These are phyloP conservation scores for Ensete ventricosum DNA, from an alignment of 176 grass and related monocot genomes.

Conservation along the genomic window DNA sequence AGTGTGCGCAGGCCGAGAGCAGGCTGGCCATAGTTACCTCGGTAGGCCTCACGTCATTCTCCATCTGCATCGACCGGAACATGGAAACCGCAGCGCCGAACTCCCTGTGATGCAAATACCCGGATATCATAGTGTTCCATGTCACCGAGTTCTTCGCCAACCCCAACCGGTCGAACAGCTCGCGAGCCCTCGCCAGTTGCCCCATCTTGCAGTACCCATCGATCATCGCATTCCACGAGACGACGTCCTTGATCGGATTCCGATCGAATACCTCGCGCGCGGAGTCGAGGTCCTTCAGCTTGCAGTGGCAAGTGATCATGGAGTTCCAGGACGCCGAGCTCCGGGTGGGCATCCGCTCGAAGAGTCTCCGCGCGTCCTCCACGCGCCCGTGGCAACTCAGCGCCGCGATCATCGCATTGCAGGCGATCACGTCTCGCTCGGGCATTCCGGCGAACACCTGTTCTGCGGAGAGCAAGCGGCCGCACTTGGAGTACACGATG, in stretches of 20 bases:
- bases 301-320: slow-evolving; percentile 24
- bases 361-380: slow-evolving; percentile 4
- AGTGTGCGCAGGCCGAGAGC: slow-evolving; percentile 11
- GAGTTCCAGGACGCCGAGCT: slow-evolving; percentile 17
- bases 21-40: slow-evolving; percentile 20
- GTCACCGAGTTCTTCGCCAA: slow-evolving; percentile 4
- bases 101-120: slow-evolving; percentile 9
- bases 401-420: slow-evolving; percentile 18
- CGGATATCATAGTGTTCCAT: slow-evolving; percentile 22
- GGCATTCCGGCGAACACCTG: slow-evolving; percentile 17
- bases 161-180: slow-evolving; percentile 14
- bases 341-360: background rate
- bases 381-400: background rate
- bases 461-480: background rate
- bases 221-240: slow-evolving; percentile 15
- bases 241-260: slow-evolving; percentile 17
- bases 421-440: slow-evolving; percentile 10
- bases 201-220: slow-evolving; percentile 22
- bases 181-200: slow-evolving; percentile 5
- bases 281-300: slow-evolving; percentile 1
- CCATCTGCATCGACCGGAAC: slow-evolving; percentile 13
- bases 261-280: slow-evolving; percentile 4
- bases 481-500: slow-evolving; percentile 9
- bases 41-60: slow-evolving; percentile 15
- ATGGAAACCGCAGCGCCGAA: slow-evolving; percentile 3